These are phyloP conservation scores for Nowakowskiella sp. DNA, from an alignment of 192 early-diverging fungal species.

Conservation along the genomic window DNA sequence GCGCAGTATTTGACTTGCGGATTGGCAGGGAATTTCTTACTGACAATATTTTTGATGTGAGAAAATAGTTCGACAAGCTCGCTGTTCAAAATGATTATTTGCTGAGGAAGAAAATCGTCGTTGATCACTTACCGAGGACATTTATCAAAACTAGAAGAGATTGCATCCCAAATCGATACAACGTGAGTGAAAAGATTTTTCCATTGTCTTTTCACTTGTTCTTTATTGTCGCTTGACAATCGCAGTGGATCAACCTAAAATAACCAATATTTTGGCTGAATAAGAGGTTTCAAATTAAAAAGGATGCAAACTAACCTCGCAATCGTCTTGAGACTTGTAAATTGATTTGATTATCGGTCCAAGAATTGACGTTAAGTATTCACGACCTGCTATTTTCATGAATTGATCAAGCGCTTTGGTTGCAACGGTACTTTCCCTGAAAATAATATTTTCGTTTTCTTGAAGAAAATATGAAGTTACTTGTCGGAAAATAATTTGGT, in stretches of 20 bases:
- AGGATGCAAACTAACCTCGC: constrained; percentile 9
- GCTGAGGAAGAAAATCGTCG: constrained; percentile 6
- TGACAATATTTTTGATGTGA: constrained; percentile 16
- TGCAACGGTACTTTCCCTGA: constrained; percentile 47
- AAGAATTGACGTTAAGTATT: constrained; percentile 27
- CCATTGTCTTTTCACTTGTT: constrained; percentile 20
- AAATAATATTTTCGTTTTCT: constrained; percentile 49
- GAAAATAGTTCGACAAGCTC: constrained; percentile 13
- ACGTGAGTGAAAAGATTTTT: constrained; percentile 23
- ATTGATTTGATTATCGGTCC: constrained; percentile 10
- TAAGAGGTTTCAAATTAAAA: not conserved
- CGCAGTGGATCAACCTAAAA: constrained; percentile 24
- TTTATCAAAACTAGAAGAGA: constrained; percentile 14
- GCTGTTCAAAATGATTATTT: constrained; percentile 12
- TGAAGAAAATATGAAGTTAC: constrained; percentile 6
- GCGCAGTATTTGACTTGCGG: not conserved
- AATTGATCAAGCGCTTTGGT: constrained; percentile 51
- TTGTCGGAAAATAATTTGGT: constrained; percentile 7
- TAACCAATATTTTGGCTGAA: constrained; percentile 1
- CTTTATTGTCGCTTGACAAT: constrained; percentile 15
- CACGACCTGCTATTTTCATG: constrained; percentile 43
- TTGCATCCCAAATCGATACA: constrained; percentile 30
- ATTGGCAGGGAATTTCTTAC: constrained; percentile 5
- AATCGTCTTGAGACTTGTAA: constrained; percentile 14
- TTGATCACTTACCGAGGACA: constrained; percentile 29